Evolutionary conservation across 2,329 filamentous ascomycete species (phyloP).

Genomic region (Fusarium concolor): DNA sequence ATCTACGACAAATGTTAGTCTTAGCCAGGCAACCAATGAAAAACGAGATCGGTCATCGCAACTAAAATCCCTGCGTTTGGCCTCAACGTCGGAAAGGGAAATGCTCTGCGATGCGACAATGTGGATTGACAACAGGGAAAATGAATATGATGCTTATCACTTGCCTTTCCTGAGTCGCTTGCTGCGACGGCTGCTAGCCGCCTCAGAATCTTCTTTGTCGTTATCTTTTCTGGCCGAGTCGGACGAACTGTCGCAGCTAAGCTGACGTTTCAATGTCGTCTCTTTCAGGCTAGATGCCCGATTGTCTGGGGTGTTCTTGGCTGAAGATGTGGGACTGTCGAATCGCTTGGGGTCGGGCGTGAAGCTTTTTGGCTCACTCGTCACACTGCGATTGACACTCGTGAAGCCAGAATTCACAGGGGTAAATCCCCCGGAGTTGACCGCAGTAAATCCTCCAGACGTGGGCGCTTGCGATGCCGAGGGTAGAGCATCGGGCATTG

Average conservation of each 20-base stretch:
- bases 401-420: conserved; percentile 78
- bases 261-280: conserved; percentile 79
- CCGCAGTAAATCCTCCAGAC: conserved; percentile 58
- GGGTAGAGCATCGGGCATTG: conserved; percentile 60
- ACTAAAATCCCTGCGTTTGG: conserved; percentile 43
- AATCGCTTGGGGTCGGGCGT: conserved; percentile 70
- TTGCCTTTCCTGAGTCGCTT: conserved; percentile 85
- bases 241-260: conserved; percentile 67
- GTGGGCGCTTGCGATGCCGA: conserved; percentile 46
- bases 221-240: conserved; percentile 62
- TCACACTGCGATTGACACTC: conserved; percentile 69
- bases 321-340: conserved; percentile 71
- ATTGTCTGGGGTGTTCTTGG: conserved; percentile 74
- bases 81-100: conserved; percentile 32
- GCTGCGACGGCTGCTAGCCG: conserved; percentile 78
- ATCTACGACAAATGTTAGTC: conserved; percentile 53
- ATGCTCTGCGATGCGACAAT: conserved; percentile 37
- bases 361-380: conserved; percentile 65
- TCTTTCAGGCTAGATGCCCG: conserved; percentile 66
- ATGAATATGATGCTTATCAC: conserved; percentile 8
- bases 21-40: conserved; percentile 37
- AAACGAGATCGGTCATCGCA: conserved; percentile 32
- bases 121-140: conserved; percentile 16
- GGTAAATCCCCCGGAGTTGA: conserved; percentile 70
- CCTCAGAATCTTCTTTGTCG: conserved; percentile 69